A percentile compares a stretch with the other conserved stretches of the same genome.
Evolutionary conservation across 2,329 filamentous ascomycete genomes (phyloP).

Genomic region (Eurotiales sp.): DNA sequence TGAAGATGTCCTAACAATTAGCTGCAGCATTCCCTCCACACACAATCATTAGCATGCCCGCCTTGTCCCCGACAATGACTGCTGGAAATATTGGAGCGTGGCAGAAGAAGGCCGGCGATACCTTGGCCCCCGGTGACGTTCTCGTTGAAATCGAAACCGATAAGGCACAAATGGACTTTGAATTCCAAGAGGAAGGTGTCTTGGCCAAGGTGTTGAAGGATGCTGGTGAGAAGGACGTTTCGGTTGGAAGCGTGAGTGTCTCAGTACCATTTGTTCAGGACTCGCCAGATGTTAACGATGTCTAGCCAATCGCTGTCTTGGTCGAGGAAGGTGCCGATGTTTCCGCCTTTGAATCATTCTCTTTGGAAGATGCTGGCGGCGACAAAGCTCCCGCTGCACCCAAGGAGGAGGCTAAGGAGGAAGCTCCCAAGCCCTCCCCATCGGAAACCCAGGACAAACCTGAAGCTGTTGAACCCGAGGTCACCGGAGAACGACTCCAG

Average conservation of each 20-base stretch:
- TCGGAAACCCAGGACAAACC: constrained; percentile 39
- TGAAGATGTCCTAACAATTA: constrained; percentile 21
- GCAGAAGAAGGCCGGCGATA: constrained; percentile 95
- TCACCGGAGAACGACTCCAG: constrained; percentile 73
- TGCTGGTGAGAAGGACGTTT: constrained; percentile 85
- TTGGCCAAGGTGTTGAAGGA: constrained; percentile 93
- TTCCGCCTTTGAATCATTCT: constrained; percentile 83
- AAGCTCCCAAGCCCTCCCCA: constrained; percentile 47
- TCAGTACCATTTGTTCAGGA: not conserved
- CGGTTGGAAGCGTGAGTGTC: constrained; percentile 84
- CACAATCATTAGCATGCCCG: constrained; percentile 95
- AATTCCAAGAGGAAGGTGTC: constrained; percentile 97
- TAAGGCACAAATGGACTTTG: constrained; percentile 99
- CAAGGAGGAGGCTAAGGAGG: constrained; percentile 56
- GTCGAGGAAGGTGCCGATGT: constrained; percentile 89
- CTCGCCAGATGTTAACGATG: constrained; percentile 19
- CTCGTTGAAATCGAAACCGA: constrained; percentile 98
- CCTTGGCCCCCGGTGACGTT: constrained; percentile 85
- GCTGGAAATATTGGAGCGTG: constrained; percentile 92
- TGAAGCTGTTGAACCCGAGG: constrained; percentile 64
- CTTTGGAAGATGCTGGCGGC: constrained; percentile 84
- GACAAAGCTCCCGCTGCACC: constrained; percentile 62
- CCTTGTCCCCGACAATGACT: constrained; percentile 96
- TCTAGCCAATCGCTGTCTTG: constrained; percentile 88
- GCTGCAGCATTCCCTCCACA: constrained; percentile 83